These are phyloP conservation scores for Coemansia sp. DNA, from an alignment of 192 early-diverging fungal genomes.

Conservation along the genomic window DNA sequence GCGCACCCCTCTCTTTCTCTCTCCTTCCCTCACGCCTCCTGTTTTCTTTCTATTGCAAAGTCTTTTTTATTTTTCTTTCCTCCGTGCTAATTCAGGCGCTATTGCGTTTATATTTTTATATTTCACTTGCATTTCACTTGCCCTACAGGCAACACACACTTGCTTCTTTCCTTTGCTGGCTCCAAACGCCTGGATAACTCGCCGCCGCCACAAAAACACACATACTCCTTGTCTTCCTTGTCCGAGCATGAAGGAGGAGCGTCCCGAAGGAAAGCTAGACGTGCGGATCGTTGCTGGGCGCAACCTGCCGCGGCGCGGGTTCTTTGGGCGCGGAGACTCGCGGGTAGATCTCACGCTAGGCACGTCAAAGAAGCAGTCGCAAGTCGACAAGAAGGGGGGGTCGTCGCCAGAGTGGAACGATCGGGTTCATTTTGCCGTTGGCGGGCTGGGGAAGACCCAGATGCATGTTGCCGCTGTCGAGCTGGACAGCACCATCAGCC, in stretches of 20 bases:
- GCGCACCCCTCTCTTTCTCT: too few species aligned
- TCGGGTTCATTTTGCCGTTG: conserved; percentile 38
- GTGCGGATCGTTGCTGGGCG: conserved; percentile 53
- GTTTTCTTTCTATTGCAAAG: not conserved
- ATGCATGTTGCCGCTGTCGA: conserved; percentile 45
- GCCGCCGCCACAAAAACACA: not conserved
- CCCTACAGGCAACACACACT: not conserved
- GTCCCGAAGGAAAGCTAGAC: conserved; percentile 46
- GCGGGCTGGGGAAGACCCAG: conserved; percentile 43
- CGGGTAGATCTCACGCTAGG: conserved; percentile 47
- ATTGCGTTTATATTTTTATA: conserved; percentile 11
- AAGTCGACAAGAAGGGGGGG: conserved; percentile 57
- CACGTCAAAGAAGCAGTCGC: conserved; percentile 46
- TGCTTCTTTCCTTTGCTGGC: not conserved
- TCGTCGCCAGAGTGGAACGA: conserved; percentile 55
- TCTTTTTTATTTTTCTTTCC: conserved; percentile 2
- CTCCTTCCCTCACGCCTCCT: not conserved
- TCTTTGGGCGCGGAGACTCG: conserved; percentile 53
- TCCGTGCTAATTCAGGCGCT: conserved; percentile 1
- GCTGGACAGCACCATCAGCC: conserved; percentile 36
- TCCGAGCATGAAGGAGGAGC: conserved; percentile 7
- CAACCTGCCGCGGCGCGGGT: conserved; percentile 43
- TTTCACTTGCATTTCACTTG: conserved; percentile 12
- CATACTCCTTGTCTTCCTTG: not conserved
- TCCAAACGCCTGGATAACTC: not conserved